phyloP scores from a whole-genome alignment of 1,284 basidiomycete species.

The Rhodotorula sp. region DNA sequence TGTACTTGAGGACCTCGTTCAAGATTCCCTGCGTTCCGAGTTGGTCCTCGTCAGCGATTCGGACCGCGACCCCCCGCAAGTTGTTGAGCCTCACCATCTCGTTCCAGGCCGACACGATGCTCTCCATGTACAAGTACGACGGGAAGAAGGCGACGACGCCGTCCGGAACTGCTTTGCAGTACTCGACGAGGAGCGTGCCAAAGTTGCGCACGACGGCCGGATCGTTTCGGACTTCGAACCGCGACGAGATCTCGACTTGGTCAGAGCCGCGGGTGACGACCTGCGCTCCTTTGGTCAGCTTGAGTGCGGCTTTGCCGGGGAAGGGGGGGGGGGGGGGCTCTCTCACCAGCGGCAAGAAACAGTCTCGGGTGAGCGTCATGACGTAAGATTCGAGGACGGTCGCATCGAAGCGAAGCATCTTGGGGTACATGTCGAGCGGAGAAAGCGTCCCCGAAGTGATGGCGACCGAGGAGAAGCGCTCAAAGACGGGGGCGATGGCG shows the following conservation, averaged over 20 bases:
- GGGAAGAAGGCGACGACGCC: conserved; percentile 99
- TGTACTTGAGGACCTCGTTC: conserved; percentile 99
- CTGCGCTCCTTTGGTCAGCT: conserved; percentile 51
- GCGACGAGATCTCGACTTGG: conserved; percentile 97
- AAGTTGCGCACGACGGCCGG: conserved; percentile 99
- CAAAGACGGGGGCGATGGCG: conserved; percentile 97
- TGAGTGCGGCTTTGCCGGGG: no score
- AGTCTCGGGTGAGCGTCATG: conserved; percentile 96
- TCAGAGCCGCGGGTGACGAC: conserved; percentile 97
- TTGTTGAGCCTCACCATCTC: no score
- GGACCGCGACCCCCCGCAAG: no score
- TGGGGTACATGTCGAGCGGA: conserved; percentile 99
- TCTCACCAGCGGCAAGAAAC: conserved; percentile 97
- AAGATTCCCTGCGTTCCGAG: conserved; percentile 72
- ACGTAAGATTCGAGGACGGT: conserved; percentile 96
- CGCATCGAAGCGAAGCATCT: conserved; percentile 98
- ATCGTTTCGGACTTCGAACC: conserved; percentile 98
- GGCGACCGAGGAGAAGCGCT: conserved; percentile 95
- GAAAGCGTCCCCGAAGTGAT: conserved; percentile 99
- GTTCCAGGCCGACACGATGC: conserved; percentile 99
- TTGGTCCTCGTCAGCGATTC: conserved; percentile 11
- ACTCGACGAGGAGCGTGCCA: conserved; percentile 95
- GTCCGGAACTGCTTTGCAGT: conserved; percentile 95
- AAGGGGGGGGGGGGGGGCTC: no score
- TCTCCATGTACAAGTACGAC: conserved; percentile 99